Base-by-base conservation (phyloP, 2,329 filamentous ascomycete species). In the Ceratocystis albifundus region DNA sequence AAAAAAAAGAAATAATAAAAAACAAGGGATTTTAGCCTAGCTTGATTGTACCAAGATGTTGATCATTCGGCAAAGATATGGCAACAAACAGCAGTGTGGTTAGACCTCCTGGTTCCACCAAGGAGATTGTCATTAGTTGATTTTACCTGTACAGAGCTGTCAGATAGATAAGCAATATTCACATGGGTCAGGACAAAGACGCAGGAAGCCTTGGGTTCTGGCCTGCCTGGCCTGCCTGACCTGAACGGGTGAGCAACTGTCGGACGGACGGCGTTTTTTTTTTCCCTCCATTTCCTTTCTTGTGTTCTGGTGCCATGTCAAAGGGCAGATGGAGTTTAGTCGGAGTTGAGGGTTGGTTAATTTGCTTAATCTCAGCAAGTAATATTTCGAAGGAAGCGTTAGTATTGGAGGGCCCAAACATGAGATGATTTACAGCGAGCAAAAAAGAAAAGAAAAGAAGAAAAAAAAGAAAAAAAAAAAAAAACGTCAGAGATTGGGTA, bases 111-210 rank as follows among this genome's bases (percentile, higher is more conserved):
- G 63, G 62, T 46, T 65, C 66, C 57, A 67, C 59, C 63, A 22
- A 46, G 36, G 61, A 25, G 30, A 48, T 67, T 67, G 59, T 20
- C 59, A 67, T 67, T 67, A 67, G 65, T 63, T 67, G 65, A 65
- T 67, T 65, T 48, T 65, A 65, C 65, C 55, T 65, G 66, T 65
- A 57, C 53, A 25, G 53, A 53, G 15, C 32, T 65, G 44, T 53
- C 55, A 50, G 7, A 46, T 22, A 65, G 66, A 67, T 67, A 67
- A 67, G 66, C 36, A 55, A 62, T 46, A 22, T 66, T 46, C 22
- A 25, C 53, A 64, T 15, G 36, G 59, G 20, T 10, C 46, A 36
- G 36, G 36, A 41, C 36, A 28, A 44, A 45, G 45, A 30, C 20
- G 61, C 17, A 32, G 55, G 61, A 25, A 22, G 22, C 55, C 15